A percentile compares a stretch with the other conserved stretches of the same genome.
phyloP scores from a whole-genome alignment of 2,329 filamentous ascomycete species.

The Arthrobotrys musiformis region DNA sequence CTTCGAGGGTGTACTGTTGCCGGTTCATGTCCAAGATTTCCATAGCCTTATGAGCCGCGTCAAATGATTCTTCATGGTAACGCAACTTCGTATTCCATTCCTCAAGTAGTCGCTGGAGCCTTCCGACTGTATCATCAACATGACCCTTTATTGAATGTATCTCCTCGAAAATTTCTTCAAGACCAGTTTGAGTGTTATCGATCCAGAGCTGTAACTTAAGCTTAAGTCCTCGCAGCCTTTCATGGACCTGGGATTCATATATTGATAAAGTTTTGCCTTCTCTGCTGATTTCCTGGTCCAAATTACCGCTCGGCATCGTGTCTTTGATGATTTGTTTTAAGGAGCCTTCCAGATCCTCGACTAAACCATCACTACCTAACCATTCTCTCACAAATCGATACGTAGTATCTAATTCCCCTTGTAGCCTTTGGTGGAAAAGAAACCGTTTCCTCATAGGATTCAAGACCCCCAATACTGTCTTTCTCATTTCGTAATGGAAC shows the following conservation, averaged over 20 bases:
- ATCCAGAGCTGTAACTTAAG: not conserved
- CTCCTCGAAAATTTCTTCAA: not conserved
- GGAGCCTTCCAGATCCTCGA: not conserved
- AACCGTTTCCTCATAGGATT: not conserved
- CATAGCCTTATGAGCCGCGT: not conserved
- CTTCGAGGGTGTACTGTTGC: not conserved
- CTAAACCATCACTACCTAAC: not conserved
- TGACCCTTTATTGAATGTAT: not conserved
- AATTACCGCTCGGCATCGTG: not conserved
- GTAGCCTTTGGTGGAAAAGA: not conserved
- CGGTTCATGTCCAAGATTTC: not conserved
- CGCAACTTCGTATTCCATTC: not conserved
- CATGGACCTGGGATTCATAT: not conserved
- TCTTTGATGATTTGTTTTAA: not conserved
- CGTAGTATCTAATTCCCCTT: not conserved
- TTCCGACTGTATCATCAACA: not conserved
- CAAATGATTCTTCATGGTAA: not conserved
- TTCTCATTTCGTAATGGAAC: not conserved
- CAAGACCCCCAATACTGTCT: not conserved
- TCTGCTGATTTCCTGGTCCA: not conserved
- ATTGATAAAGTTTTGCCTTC: not conserved
- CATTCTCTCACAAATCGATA: not conserved
- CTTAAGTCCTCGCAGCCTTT: not conserved
- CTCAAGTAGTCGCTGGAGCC: not conserved
- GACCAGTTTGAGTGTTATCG: not conserved